Evolutionary conservation across 345 rosid species (phyloP).

Genomic region (Eucalyptus cloeziana): DNA sequence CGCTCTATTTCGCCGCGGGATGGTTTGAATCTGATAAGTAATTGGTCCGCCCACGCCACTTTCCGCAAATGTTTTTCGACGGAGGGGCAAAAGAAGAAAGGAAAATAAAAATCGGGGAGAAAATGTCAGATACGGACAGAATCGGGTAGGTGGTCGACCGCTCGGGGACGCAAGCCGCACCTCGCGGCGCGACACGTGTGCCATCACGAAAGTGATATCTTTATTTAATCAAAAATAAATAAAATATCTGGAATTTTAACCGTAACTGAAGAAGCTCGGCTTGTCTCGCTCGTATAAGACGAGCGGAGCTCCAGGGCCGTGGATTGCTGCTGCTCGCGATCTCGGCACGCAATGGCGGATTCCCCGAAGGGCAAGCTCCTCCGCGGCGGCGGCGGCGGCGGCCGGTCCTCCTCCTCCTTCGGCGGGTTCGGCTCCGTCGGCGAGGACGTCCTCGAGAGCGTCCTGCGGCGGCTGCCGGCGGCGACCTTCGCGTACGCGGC

Average conservation of each 20-base stretch:
- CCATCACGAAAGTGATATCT: not conserved
- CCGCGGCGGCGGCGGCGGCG: not conserved
- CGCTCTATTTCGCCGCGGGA: not conserved
- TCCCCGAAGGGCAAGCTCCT: not conserved
- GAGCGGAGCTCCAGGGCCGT: not conserved
- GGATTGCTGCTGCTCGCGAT: not conserved
- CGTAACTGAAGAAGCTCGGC: not conserved
- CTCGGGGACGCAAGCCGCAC: not conserved
- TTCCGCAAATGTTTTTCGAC: not conserved
- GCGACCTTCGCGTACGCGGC: conserved; percentile 39
- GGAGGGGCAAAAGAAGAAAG: not conserved
- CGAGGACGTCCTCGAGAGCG: conserved; percentile 26
- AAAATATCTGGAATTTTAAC: not conserved
- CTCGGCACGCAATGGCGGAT: not conserved
- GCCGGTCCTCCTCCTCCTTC: not conserved
- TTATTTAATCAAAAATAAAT: not conserved
- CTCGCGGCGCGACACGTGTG: not conserved
- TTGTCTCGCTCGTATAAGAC: not conserved
- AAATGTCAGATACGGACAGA: not conserved
- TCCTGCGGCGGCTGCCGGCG: conserved; percentile 34
- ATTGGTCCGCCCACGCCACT: not conserved
- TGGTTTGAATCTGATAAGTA: not conserved
- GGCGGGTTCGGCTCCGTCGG: not conserved
- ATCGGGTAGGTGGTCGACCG: not conserved
- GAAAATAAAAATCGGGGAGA: not conserved